A percentile compares a stretch with the other conserved stretches of the same genome.
These are phyloP conservation scores for Arthrinium phaeospermum DNA, from an alignment of 2,329 filamentous ascomycete species.

Conservation along the genomic window DNA sequence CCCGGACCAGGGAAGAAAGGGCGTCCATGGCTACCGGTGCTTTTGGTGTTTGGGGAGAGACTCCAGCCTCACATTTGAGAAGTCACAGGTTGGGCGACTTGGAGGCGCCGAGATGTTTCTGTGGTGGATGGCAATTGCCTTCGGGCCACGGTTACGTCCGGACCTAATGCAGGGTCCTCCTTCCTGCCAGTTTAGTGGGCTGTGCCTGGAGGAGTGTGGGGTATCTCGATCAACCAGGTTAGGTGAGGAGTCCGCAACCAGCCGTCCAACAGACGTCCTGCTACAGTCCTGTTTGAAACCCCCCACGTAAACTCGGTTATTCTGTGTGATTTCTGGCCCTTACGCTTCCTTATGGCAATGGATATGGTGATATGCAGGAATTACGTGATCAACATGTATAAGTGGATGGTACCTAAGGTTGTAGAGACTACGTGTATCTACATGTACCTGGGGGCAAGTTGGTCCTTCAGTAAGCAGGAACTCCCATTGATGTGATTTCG, in stretches of 20 bases:
- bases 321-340: too few relatives aligned
- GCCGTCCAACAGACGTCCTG: too few relatives aligned
- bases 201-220: not conserved
- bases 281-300: not conserved
- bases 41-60: not conserved
- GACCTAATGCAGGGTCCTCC: not conserved
- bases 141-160: slow-evolving; percentile 6
- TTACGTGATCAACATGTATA: too few relatives aligned
- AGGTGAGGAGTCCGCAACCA: not conserved
- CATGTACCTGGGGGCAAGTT: too few relatives aligned
- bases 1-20: not conserved
- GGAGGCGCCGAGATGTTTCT: not conserved
- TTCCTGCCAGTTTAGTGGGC: not conserved
- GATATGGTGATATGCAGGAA: too few relatives aligned
- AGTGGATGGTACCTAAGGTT: too few relatives aligned
- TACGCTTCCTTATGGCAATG: too few relatives aligned
- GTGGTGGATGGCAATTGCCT: not conserved
- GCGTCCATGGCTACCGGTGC: not conserved
- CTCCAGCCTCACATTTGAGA: not conserved
- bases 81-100: not conserved
- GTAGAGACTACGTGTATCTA: too few relatives aligned
- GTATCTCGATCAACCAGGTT: not conserved
- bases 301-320: too few relatives aligned
- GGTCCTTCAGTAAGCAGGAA: too few relatives aligned
- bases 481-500: too few relatives aligned